Percentiles rank a stretch among this genome's conserved stretches.
Conservation (phyloP, 2,329 filamentous ascomycete genomes). For the Thermomyces lanuginosus region DNA sequence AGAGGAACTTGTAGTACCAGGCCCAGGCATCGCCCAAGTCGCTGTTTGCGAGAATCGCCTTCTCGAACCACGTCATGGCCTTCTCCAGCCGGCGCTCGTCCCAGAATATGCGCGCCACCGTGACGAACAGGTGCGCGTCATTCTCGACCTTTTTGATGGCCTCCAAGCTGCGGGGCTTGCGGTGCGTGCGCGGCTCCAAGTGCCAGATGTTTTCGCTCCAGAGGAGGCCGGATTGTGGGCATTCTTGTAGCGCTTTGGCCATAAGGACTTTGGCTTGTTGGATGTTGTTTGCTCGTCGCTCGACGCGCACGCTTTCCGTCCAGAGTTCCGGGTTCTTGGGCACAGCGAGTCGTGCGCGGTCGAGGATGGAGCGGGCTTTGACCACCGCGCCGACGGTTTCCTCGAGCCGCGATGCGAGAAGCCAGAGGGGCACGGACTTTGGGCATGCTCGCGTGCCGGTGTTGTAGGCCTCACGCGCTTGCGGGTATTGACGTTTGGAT, state of each 20-base stretch:
- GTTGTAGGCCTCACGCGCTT: slow-evolving; percentile 78
- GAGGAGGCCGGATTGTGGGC: slow-evolving; percentile 69
- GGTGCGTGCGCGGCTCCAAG: slow-evolving; percentile 76
- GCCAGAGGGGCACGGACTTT: slow-evolving; percentile 71
- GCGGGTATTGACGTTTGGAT: slow-evolving; percentile 56
- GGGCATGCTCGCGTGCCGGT: slow-evolving; percentile 78
- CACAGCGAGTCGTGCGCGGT: slow-evolving; percentile 73
- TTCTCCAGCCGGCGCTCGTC: slow-evolving; percentile 81
- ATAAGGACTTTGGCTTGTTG: slow-evolving; percentile 79
- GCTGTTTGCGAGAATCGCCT: slow-evolving; percentile 72
- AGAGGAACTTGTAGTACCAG: slow-evolving; percentile 90
- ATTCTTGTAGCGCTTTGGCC: slow-evolving; percentile 83
- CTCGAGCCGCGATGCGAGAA: slow-evolving; percentile 75
- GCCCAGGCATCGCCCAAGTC: slow-evolving; percentile 90
- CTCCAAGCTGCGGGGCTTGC: slow-evolving; percentile 78
- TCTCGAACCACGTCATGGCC: slow-evolving; percentile 93
- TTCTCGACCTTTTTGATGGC: slow-evolving; percentile 96
- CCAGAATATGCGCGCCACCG: slow-evolving; percentile 93
- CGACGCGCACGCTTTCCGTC: slow-evolving; percentile 85
- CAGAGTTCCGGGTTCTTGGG: slow-evolving; percentile 74
- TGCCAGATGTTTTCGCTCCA: slow-evolving; percentile 96
- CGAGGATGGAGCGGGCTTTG: slow-evolving; percentile 85
- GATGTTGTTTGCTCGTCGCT: slow-evolving; percentile 70
- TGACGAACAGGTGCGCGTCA: slow-evolving; percentile 74
- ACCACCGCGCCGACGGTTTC: slow-evolving; percentile 69